A percentile compares a stretch with the other conserved stretches of the same genome.
Evolutionary conservation across 495 filamentous ascomycete species (phyloP).

Genomic region (Bryoglossum gracile): DNA sequence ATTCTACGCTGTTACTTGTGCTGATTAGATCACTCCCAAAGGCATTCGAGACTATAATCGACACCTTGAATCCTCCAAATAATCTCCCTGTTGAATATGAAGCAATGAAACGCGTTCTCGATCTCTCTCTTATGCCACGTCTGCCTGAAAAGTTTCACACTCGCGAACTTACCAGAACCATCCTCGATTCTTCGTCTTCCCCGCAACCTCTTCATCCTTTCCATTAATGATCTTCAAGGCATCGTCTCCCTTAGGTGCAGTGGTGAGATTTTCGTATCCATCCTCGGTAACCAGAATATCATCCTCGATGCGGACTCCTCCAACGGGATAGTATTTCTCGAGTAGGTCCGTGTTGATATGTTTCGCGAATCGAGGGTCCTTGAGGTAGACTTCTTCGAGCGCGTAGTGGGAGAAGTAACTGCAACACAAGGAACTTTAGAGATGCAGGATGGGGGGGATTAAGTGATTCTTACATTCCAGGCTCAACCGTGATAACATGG

Average conservation of each 20-base stretch:
- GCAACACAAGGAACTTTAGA: no score
- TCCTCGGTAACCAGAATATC: constrained; percentile 72
- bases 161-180: constrained; percentile 8
- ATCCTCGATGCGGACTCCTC: constrained; percentile 90
- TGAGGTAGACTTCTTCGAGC: constrained; percentile 54
- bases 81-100: no score
- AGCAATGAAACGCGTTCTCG: no score
- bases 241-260: constrained; percentile 69
- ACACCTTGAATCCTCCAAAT: no score
- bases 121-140: no score
- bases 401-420: constrained; percentile 59
- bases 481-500: constrained; percentile 85
- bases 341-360: constrained; percentile 72
- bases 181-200: background rate
- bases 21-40: no score
- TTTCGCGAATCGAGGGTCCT: constrained; percentile 48
- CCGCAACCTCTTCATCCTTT: background rate
- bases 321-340: constrained; percentile 65
- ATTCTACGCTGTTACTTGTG: no score
- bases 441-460: background rate
- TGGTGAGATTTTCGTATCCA: constrained; percentile 78
- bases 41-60: no score
- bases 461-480: constrained; percentile 49
- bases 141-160: no score
- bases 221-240: constrained; percentile 53